Evolutionary conservation across 768 basidiomycete species (phyloP).

Genomic region (Cubamyces sp.): DNA sequence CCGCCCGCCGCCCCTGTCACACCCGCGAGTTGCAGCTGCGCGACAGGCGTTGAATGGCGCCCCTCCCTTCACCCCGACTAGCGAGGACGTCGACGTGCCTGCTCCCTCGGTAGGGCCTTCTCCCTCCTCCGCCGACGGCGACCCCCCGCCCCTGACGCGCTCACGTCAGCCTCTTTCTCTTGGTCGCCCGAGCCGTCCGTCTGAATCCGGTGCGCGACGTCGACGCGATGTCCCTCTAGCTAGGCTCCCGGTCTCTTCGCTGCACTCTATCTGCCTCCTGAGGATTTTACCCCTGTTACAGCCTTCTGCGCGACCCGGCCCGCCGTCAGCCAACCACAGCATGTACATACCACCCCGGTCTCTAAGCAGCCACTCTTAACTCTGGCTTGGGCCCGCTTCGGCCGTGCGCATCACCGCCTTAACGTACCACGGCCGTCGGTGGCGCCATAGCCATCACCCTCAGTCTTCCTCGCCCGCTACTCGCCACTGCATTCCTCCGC

Average conservation of each 20-base stretch:
- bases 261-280: too few relatives aligned
- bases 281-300: too few relatives aligned
- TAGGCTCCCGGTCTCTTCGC: too few relatives aligned
- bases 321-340: neutral
- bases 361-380: neutral
- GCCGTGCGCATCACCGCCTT: neutral
- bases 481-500: neutral
- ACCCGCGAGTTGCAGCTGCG: neutral
- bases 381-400: neutral
- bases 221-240: neutral
- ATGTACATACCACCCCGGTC: neutral
- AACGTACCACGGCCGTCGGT: neutral
- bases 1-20: slow-evolving; percentile 9
- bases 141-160: too few relatives aligned
- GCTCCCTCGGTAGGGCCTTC: too few relatives aligned
- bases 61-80: too few relatives aligned
- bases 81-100: neutral
- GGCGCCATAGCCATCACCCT: neutral
- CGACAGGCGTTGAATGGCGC: neutral
- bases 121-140: neutral
- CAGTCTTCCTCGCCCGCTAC: neutral
- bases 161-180: too few relatives aligned
- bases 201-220: too few relatives aligned
- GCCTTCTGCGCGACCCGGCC: too few relatives aligned
- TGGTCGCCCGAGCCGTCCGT: too few relatives aligned